Base-by-base conservation (phyloP, 1,139 yeast genomes). In the Sugiyamaella novakii region DNA sequence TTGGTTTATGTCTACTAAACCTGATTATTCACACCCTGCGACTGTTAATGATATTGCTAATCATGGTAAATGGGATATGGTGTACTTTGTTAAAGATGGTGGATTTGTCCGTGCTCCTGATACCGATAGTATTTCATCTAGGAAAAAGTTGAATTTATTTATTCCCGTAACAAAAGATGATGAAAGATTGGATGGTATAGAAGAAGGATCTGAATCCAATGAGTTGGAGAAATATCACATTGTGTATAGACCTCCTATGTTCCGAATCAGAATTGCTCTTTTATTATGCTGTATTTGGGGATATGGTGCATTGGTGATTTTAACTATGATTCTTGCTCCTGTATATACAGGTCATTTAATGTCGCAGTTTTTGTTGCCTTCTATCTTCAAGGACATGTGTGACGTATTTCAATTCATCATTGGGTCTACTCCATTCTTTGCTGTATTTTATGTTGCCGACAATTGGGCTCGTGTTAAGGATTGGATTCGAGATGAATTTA, bases 201-300 rank as follows among this genome's bases (percentile, higher is more conserved):
- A 73, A 41, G 46, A 42, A 11, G 66, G 67, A 11, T 71, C 70
- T 24, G 73, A 71, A 14, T 69, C 65, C 36, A 66, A 65, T 28
- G 70, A 63, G 38, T 80, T 81, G 39, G 80, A 81, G 52, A 74
- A 79, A 1, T 87, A 91, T 63, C 74, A 80, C 1, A 78, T 91
- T 27, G 97, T 91, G 1, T 92, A 91, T 67, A 75, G 89, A 47
- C 98, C 98, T 2, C 96, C 96, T 1, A 60, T 76, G 51, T 87
- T 92, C 66, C 76, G 80, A 47, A 42, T 64, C 11, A 75, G 96
- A 47, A 75, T 89, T 42, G 72, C 77, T 34, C 68, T 67, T 0
- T 69, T 92, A 43, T 71, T 89, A 39, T 63, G 73, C 1, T 68
- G 78, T 65, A 71, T 89, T 25, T 89, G 97, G 95, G 60, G 78